Conservation (phyloP, 495 filamentous ascomycete genomes). For the Penicillium pulvis region DNA sequence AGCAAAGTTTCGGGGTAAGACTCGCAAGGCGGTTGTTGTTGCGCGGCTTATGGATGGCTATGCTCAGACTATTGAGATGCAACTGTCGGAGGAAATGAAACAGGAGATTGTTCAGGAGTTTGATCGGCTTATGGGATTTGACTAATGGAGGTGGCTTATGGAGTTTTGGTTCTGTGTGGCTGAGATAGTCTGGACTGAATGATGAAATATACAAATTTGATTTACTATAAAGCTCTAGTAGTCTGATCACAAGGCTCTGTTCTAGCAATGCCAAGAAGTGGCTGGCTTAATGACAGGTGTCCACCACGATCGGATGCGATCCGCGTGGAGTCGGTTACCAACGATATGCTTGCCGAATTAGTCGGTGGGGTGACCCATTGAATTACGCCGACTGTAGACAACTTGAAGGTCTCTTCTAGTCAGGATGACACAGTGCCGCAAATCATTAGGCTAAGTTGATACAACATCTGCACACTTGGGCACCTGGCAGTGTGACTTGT, state of each 20-base stretch:
- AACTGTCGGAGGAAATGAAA: conserved; percentile 18
- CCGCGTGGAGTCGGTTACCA: not conserved
- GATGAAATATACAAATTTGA: no score
- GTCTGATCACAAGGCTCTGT: no score
- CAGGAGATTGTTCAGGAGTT: conserved; percentile 20
- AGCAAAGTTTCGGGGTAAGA: conserved; percentile 27
- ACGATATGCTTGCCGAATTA: not conserved
- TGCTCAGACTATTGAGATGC: conserved; percentile 19
- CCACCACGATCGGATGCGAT: not conserved
- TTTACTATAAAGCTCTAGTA: no score
- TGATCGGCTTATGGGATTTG: conserved; percentile 22
- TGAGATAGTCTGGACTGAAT: no score
- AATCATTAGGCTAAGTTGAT: no score
- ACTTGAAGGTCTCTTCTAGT: no score
- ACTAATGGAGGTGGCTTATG: conserved; percentile 5
- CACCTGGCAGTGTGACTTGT: no score
- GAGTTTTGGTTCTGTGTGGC: not conserved
- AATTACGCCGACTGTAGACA: not conserved
- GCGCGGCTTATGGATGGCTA: conserved; percentile 25
- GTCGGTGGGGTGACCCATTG: not conserved
- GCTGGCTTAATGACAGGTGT: not conserved
- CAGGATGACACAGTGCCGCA: no score
- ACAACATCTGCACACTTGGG: no score
- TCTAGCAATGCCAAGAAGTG: not conserved
- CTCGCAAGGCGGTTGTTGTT: conserved; percentile 25